Base-by-base conservation (phyloP, 1,284 basidiomycete genomes). In the Schizopora paradoxa region DNA sequence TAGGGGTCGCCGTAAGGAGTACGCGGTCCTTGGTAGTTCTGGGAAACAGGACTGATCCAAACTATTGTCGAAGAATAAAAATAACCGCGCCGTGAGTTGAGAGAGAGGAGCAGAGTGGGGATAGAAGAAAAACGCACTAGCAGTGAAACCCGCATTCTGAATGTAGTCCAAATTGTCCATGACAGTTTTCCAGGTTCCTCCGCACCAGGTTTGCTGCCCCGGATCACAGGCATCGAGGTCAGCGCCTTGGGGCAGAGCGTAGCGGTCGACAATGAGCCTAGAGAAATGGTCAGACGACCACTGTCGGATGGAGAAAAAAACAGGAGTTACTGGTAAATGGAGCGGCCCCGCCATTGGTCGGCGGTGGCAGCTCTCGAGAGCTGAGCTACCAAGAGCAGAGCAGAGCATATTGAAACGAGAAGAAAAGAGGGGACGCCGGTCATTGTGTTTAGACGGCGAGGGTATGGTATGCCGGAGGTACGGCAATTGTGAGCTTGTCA, bases 171-270 rank as follows among this genome's bases (percentile, higher is more conserved):
- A 69, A 60, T 86, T 86, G 54, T 76, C 71, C 45, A 73, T 74
- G 56, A 87, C 79, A 2, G 80, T 81, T 45, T 79, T 75, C 84
- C 85, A 91, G 8, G 78, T 86, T 4, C 87, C 86, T 18, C 86
- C 85, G 54, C 86, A 88, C 73, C 78, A 87, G 1, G 73, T 76
- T 54, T 74, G 76, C 19, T 68, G 59, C 28, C 62, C 66, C 5
- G 74, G 68, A 53, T 80, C 66, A 58, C 85, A 88, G 26, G 72
- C 69, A 34, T 67, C 74, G 6, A 68, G 64, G 50, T 77, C 71
- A 1, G 75, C 67, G 31, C 74, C 75, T 0, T 71, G 62, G 5
- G 78, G 66, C 51, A 81, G 71, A 6, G 86, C 82, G 57, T 79
- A 91, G 25, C 86, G 82, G 62, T 90, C 86, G 2, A 81, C 84